phyloP scores from a whole-genome alignment of 768 basidiomycete species.

The Chlorophyllum brunneum region DNA sequence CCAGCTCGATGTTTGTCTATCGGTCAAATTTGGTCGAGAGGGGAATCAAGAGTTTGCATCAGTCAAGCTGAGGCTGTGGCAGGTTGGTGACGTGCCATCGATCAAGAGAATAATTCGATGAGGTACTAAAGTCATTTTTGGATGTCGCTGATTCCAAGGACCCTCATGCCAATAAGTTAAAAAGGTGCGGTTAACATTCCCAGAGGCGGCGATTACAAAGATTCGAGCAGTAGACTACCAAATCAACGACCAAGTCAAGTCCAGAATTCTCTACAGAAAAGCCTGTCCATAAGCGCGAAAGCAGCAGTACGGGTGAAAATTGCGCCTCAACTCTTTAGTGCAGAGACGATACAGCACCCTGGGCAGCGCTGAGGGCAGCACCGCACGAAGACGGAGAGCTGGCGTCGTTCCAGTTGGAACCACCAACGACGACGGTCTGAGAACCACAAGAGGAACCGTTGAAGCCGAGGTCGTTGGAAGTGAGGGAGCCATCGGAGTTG shows the following conservation, averaged over 20 bases:
- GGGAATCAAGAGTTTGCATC: too few species aligned
- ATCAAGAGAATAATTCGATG: too few species aligned
- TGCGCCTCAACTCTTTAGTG: neutral
- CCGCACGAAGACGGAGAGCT: slow-evolving; percentile 27
- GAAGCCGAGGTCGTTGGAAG: slow-evolving; percentile 29
- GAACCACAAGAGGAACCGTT: slow-evolving; percentile 26
- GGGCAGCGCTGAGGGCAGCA: slow-evolving; percentile 28
- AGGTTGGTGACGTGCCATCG: too few species aligned
- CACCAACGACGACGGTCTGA: slow-evolving; percentile 31
- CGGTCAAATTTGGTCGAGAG: too few species aligned
- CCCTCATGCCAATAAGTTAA: neutral
- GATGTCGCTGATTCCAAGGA: neutral
- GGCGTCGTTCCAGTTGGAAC: slow-evolving; percentile 36
- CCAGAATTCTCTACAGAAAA: neutral
- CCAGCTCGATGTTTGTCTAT: too few species aligned
- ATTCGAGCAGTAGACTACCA: slow-evolving; percentile 6
- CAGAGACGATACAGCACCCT: slow-evolving; percentile 19
- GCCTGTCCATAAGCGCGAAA: neutral
- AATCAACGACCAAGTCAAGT: slow-evolving; percentile 5
- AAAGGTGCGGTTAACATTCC: slow-evolving; percentile 4
- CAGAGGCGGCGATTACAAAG: slow-evolving; percentile 9
- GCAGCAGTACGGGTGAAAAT: neutral
- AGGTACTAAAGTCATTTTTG: neutral
- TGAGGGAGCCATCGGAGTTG: slow-evolving; percentile 26
- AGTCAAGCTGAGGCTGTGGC: too few species aligned